Conservation (phyloP, 2,329 filamentous ascomycete genomes). For the Monosporascus sp. region DNA sequence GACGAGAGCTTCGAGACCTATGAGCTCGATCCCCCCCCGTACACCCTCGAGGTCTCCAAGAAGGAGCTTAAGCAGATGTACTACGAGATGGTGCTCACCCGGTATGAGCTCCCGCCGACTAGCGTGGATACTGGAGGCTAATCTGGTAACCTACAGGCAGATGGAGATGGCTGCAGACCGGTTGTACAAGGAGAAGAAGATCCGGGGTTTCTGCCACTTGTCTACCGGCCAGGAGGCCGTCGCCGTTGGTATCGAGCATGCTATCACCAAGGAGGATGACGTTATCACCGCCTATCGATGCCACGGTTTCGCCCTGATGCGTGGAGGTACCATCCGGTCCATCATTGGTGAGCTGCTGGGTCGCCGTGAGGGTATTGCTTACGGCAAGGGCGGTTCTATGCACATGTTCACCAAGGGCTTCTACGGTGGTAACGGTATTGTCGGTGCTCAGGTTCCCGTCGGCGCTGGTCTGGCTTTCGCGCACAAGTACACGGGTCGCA, state of each 20-base stretch:
- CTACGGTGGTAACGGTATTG: slow-evolving; percentile 98
- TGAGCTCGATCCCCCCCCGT: slow-evolving; percentile 92
- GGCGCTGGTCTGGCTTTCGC: slow-evolving; percentile 95
- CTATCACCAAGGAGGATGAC: slow-evolving; percentile 85
- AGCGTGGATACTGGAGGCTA: neutral
- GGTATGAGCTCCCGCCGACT: slow-evolving; percentile 53
- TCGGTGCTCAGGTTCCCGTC: slow-evolving; percentile 96
- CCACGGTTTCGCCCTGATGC: slow-evolving; percentile 98
- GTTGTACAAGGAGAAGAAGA: slow-evolving; percentile 99
- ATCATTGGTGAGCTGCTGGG: slow-evolving; percentile 96
- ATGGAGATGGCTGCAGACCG: slow-evolving; percentile 99
- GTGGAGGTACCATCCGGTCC: slow-evolving; percentile 80
- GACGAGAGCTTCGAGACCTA: slow-evolving; percentile 99
- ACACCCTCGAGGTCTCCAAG: slow-evolving; percentile 92
- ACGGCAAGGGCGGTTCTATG: slow-evolving; percentile 99
- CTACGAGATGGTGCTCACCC: slow-evolving; percentile 89
- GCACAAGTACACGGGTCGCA: slow-evolving; percentile 85
- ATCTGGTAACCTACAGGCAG: slow-evolving; percentile 53
- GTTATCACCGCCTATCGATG: slow-evolving; percentile 98
- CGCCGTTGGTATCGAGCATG: slow-evolving; percentile 93
- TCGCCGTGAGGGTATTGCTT: slow-evolving; percentile 91
- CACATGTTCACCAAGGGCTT: slow-evolving; percentile 99
- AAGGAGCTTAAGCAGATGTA: slow-evolving; percentile 99
- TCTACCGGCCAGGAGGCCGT: slow-evolving; percentile 98
- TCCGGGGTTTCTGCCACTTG: slow-evolving; percentile 98